Base-by-base conservation (phyloP, 768 basidiomycete genomes). In the Suillus subluteus region DNA sequence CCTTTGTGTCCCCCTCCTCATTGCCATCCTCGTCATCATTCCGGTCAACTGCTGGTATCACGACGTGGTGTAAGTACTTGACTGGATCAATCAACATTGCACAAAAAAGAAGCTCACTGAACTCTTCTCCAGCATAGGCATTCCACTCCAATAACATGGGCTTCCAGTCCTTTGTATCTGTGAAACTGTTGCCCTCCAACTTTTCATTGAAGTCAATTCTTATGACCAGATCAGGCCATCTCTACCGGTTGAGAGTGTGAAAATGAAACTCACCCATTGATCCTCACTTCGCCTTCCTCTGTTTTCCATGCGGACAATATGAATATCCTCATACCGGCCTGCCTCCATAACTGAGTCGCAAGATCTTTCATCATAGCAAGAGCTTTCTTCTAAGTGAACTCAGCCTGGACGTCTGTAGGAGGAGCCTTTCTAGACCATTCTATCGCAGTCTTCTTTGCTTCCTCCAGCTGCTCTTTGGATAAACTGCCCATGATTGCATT, bases 281-380 rank as follows among this genome's bases (percentile, higher is more conserved):
- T 32, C 30, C 54, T 32, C 3, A 35, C 30, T 6, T 55, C 6
- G 9, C 32, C 54, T 18, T 55, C 54, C 54, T 55, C 16, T 5
- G 43, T 18, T 44, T 55, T 35, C 32, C 54, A 55, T 21, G 54
- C 38, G 0, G 18, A 26, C 3, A 58, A 23, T 11, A 65, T 43
- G 2, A 44, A 23, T 13, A 65, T 43, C 41, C 40, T n/a, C 64
- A 65, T 65, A 7, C 63, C 54, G 21, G 50, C 37, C 26, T 64
- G 63, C 54, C 12, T 55, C 38, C 54, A 64, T 18, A 64, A 54
- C 12, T 58, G 1, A 4, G 32, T 41, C 1, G 63, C 54, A 5
- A 64, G 30, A n/a, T 64, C 54, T 3, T 40, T 32, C 23, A 40
- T 40, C 50, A 58, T 30, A 7, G 8, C 13, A 1, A 30, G 18